Evolutionary conservation across 2,329 filamentous ascomycete genomes (phyloP).

Genomic region (Dryadomyces quercivorus): DNA sequence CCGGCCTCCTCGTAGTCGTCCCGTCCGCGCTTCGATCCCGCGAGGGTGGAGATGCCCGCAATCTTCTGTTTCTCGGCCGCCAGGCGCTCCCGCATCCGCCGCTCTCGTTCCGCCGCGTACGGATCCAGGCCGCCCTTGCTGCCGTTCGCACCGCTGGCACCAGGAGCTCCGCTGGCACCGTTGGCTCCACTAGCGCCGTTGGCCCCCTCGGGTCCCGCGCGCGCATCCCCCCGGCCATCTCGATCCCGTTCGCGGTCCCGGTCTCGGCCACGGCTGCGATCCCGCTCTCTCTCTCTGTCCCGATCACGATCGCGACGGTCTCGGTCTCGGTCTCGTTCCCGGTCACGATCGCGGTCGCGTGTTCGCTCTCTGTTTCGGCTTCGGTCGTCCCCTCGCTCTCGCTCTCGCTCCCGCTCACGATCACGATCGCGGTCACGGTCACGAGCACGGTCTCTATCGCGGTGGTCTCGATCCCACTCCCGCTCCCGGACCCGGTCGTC

Average conservation of each 20-base stretch:
- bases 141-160: background rate
- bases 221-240: slow-evolving; percentile 2
- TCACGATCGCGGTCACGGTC: slow-evolving; percentile 4
- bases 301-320: background rate
- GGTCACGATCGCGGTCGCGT: slow-evolving; percentile 16
- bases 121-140: slow-evolving; percentile 28
- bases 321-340: background rate
- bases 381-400: background rate
- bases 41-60: slow-evolving; percentile 39
- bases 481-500: slow-evolving; percentile 7
- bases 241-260: slow-evolving; percentile 4
- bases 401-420: slow-evolving; percentile 4
- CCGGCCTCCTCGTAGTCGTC: slow-evolving; percentile 32
- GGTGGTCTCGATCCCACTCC: slow-evolving; percentile 14
- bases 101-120: slow-evolving; percentile 60
- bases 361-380: slow-evolving; percentile 17
- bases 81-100: slow-evolving; percentile 51
- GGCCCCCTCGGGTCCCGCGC: slow-evolving; percentile 1
- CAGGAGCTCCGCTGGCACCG: slow-evolving; percentile 6
- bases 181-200: slow-evolving; percentile 2
- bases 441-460: slow-evolving; percentile 2
- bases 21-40: slow-evolving; percentile 37
- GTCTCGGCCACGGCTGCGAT: slow-evolving; percentile 4
- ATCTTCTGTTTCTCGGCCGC: slow-evolving; percentile 51
- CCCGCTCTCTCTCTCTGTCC: slow-evolving; percentile 1